These are phyloP conservation scores for Solanum aculeatissimum DNA, from an alignment of 305 asterid species.

Conservation along the genomic window DNA sequence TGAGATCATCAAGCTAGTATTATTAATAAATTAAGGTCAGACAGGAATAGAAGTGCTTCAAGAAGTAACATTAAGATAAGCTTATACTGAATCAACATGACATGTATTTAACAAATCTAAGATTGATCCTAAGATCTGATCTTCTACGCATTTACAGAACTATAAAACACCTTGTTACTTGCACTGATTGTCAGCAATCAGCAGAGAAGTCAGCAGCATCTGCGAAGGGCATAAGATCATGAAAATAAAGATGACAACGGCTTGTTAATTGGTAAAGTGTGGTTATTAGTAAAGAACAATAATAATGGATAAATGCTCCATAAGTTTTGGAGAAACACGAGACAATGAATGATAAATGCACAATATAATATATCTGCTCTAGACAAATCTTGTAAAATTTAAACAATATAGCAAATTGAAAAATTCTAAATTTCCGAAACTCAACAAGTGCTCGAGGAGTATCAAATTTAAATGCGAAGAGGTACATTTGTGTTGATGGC, in stretches of 20 bases:
- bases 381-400: not conserved
- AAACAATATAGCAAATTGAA: not conserved
- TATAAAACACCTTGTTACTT: not conserved
- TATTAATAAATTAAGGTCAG: not conserved
- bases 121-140: not conserved
- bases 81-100: not conserved
- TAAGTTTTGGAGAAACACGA: not conserved
- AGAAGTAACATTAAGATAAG: not conserved
- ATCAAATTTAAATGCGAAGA: not conserved
- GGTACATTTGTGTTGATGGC: not conserved
- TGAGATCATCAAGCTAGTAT: not conserved
- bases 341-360: not conserved
- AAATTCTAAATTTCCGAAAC: not conserved
- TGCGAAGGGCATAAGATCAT: not conserved
- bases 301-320: not conserved
- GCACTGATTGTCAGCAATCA: not conserved
- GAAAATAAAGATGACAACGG: not conserved
- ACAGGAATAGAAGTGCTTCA: not conserved
- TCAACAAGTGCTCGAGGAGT: not conserved
- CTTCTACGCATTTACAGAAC: not conserved
- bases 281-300: not conserved
- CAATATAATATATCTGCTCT: not conserved
- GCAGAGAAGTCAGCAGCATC: not conserved
- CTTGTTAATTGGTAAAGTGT: not conserved
- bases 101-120: not conserved